Evolutionary conservation across 306 rosid genomes (phyloP).

Genomic region (Vachellia collinsii): DNA sequence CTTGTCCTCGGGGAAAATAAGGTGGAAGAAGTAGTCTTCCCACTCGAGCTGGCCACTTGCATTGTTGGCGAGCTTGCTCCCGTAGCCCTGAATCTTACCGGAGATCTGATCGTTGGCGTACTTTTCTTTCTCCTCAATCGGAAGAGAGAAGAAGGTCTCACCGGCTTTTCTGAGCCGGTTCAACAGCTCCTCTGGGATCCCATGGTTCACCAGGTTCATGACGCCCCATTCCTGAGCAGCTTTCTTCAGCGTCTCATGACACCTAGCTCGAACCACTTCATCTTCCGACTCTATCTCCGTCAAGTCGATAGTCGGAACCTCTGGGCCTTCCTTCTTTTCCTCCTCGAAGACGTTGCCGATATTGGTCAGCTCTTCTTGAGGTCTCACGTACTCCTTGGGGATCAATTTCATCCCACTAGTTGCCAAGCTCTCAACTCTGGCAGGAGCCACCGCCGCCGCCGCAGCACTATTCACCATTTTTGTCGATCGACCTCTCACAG

Average conservation of each 20-base stretch:
- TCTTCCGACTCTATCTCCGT: conserved; percentile 54
- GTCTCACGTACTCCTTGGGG: conserved; percentile 78
- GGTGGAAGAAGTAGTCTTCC: conserved; percentile 89
- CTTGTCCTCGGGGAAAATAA: conserved; percentile 60
- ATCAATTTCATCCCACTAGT: conserved; percentile 60
- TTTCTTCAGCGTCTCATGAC: conserved; percentile 58
- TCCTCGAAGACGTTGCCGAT: conserved; percentile 69
- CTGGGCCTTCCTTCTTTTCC: conserved; percentile 64
- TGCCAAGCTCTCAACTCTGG: conserved; percentile 74
- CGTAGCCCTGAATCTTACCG: conserved; percentile 79
- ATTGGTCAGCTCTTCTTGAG: conserved; percentile 65
- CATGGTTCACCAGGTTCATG: conserved; percentile 80
- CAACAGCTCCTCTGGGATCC: conserved; percentile 58
- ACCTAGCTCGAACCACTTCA: conserved; percentile 41
- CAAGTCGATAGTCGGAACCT: conserved; percentile 78
- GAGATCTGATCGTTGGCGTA: conserved; percentile 65
- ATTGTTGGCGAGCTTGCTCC: conserved; percentile 83
- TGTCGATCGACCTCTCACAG: background rate
- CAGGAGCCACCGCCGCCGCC: conserved; percentile 16
- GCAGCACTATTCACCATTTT: conserved; percentile 36
- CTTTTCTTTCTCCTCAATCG: conserved; percentile 77
- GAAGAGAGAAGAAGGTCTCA: conserved; percentile 49
- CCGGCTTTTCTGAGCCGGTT: conserved; percentile 57
- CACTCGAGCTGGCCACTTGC: conserved; percentile 79
- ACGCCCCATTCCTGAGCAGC: conserved; percentile 90